phyloP scores from a whole-genome alignment of 164 flowering plant genomes.

The Chloranthus sessilifolius region DNA sequence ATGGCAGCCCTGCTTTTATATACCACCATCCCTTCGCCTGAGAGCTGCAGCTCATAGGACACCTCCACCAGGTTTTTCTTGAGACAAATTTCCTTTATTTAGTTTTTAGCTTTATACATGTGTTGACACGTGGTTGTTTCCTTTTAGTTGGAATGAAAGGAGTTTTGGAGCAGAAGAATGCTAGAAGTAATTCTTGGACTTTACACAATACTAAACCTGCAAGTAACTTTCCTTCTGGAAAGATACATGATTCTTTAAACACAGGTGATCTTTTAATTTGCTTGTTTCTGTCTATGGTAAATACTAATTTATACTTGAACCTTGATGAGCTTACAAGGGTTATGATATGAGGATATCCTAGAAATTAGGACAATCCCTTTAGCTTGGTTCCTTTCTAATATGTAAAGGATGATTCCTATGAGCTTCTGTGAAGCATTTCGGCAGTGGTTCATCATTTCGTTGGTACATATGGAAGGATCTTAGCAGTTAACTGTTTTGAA shows the following conservation, averaged over 20 bases:
- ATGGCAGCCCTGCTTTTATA: conserved; percentile 81
- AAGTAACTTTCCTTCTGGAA: conserved; percentile 35
- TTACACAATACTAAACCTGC: conserved; percentile 36
- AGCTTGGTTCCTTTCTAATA: too few species aligned
- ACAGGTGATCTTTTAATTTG: conserved; percentile 31
- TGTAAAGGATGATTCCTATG: too few species aligned
- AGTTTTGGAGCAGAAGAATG: conserved; percentile 41
- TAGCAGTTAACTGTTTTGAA: not conserved
- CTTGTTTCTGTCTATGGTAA: too few species aligned
- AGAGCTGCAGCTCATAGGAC: conserved; percentile 51
- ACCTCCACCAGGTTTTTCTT: conserved; percentile 70
- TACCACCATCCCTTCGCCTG: conserved; percentile 86
- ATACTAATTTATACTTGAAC: too few species aligned
- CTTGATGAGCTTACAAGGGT: too few species aligned
- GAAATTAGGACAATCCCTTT: too few species aligned
- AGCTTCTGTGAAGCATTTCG: too few species aligned
- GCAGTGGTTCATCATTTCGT: too few species aligned
- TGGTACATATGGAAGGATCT: too few species aligned
- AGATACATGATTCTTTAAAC: conserved; percentile 31
- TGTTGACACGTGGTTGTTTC: not conserved
- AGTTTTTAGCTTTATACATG: not conserved
- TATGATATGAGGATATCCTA: too few species aligned
- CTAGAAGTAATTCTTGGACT: conserved; percentile 38
- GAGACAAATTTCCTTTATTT: not conserved
- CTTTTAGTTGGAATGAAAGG: conserved; percentile 10